A percentile compares a stretch with the other conserved stretches of the same genome.
These are phyloP conservation scores for Phytopythium litorale DNA, from an alignment of 352 stramenopile genomes.

Conservation along the genomic window DNA sequence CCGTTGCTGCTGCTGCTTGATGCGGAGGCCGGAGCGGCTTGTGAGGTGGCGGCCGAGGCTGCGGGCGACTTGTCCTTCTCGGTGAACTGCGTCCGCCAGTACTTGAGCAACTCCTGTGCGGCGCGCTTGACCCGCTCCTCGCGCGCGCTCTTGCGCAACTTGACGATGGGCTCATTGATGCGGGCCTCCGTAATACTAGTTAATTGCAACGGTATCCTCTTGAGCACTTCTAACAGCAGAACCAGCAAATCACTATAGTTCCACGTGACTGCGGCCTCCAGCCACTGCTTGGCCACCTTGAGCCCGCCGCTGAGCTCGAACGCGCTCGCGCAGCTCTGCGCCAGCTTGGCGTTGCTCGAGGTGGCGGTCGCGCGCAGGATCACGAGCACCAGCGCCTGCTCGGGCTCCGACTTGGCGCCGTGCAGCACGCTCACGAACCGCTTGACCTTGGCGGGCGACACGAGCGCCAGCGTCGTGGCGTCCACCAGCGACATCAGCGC, in stretches of 20 bases:
- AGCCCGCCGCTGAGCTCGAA: constrained; percentile 76
- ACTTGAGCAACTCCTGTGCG: constrained; percentile 82
- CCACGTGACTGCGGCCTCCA: constrained; percentile 74
- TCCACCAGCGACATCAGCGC: constrained; percentile 60
- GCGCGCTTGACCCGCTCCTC: constrained; percentile 77
- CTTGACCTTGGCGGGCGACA: constrained; percentile 39
- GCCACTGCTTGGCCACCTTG: constrained; percentile 73
- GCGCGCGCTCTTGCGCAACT: constrained; percentile 72
- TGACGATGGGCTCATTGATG: constrained; percentile 88
- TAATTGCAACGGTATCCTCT: constrained; percentile 78
- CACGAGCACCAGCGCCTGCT: constrained; percentile 66
- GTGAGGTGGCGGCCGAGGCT: constrained; percentile 13
- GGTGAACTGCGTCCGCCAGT: constrained; percentile 82
- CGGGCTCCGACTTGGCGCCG: constrained; percentile 59
- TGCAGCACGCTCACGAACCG: constrained; percentile 61
- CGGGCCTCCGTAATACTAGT: constrained; percentile 83
- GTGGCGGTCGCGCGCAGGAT: constrained; percentile 66
- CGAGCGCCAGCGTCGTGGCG: constrained; percentile 35
- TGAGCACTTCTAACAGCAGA: constrained; percentile 76
- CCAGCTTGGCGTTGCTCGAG: constrained; percentile 48
- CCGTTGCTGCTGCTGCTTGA: background rate
- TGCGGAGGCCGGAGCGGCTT: constrained; percentile 9
- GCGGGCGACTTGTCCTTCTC: constrained; percentile 64
- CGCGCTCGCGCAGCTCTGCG: constrained; percentile 42
- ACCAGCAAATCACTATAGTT: constrained; percentile 79